Base-by-base conservation (phyloP, 495 filamentous ascomycete species). In the Physcia stellaris region DNA sequence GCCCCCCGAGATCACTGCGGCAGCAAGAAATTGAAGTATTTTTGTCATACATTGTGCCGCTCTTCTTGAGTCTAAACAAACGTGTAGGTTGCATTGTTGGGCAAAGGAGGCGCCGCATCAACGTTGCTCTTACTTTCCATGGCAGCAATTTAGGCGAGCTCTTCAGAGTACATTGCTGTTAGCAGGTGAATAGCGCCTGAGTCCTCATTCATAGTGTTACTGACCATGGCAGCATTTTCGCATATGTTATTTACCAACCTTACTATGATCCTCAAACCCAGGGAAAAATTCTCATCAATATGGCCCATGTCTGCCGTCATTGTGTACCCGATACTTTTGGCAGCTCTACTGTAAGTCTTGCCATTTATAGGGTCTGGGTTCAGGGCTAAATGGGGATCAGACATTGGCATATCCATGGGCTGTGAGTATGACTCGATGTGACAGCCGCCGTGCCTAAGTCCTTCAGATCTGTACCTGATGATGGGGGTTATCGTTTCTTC, bases 401-500 rank as follows among this genome's bases (percentile, higher is more conserved):
- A 74, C 40, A 69, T 66, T 20, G 71, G 71, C 17, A 73, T 81
- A 32, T 72, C 71, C 26, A 79, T 81, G 73, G 77, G 77, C 6
- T 82, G n/a, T n/a, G n/a, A n/a, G n/a, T n/a, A n/a, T n/a, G n/a
- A n/a, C n/a, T n/a, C n/a, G n/a, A n/a, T n/a, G n/a, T n/a, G n/a
- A n/a, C n/a, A n/a, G n/a, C n/a, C n/a, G n/a, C n/a, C n/a, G n/a
- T n/a, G n/a, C n/a, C n/a, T n/a, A n/a, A n/a, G n/a, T n/a, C n/a
- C n/a, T n/a, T n/a, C n/a, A n/a, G n/a, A 80, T 45, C 66, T 93
- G n/a, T 88, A 92, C 54, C 65, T 93, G 18, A 72, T 93, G 44
- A 93, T 93, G 86, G 86, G 86, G 6, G 83, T 88, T 26, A 86
- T 94, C 45, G 87, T 94, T 44, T 85, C 80, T 2, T 74, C 79